Evolutionary conservation across 352 stramenopile species (phyloP).

Genomic region (Aphanomyces invadans): DNA sequence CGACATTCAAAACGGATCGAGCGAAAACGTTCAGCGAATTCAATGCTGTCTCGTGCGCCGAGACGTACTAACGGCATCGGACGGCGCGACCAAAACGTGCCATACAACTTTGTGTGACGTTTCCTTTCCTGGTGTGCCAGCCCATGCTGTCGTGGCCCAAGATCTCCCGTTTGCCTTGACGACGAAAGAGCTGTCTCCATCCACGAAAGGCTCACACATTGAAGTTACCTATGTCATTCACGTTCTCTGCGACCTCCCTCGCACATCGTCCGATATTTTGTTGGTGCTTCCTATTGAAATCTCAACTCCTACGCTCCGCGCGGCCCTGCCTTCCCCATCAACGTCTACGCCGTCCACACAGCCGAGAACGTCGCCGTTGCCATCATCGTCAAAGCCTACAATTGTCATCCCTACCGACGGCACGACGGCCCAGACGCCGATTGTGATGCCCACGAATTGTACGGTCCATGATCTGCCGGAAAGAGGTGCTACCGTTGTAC

Average conservation of each 20-base stretch:
- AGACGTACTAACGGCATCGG: constrained; percentile 26
- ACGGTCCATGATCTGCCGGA: background rate
- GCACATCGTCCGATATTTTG: background rate
- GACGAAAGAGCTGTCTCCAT: constrained; percentile 35
- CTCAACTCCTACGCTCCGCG: background rate
- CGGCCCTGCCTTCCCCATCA: background rate
- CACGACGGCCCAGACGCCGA: background rate
- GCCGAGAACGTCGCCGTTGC: no score
- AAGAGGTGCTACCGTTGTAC: background rate
- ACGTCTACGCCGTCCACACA: background rate
- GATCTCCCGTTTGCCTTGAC: constrained; percentile 41
- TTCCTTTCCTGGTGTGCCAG: constrained; percentile 42
- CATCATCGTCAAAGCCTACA: background rate
- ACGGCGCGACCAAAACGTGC: constrained; percentile 28
- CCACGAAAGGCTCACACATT: constrained; percentile 43
- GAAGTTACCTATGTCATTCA: constrained; percentile 47
- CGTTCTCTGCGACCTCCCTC: constrained; percentile 44
- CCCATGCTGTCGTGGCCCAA: constrained; percentile 32
- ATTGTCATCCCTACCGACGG: background rate
- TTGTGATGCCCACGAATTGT: background rate
- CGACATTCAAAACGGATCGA: constrained; percentile 50
- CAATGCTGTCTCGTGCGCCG: constrained; percentile 46
- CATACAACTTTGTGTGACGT: constrained; percentile 35
- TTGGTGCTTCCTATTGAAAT: background rate
- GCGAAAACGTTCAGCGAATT: constrained; percentile 47